Base-by-base conservation (phyloP, 2,329 filamentous ascomycete species). In the Colletotrichum tanaceti region DNA sequence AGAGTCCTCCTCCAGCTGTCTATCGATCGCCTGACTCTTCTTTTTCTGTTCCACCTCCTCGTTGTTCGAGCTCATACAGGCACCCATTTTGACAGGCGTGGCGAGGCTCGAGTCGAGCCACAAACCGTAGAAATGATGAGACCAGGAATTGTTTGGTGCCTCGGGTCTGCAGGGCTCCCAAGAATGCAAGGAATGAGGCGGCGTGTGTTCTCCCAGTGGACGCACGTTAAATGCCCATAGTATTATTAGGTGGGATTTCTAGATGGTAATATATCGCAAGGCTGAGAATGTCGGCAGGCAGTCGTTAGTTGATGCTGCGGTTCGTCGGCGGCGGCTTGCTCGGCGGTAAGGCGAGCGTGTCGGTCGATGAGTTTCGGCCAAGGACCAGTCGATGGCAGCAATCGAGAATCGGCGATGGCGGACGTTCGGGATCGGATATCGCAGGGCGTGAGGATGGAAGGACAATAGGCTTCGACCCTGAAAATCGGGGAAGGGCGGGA, bases 41-140 rank as follows among this genome's bases (percentile, higher is more conserved):
- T 98, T 97, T 88, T 96, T 97, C 86, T 94, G 91, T 78, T 97
- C 94, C 79, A 87, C 89, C 84, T 97, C 93, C 79, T 94, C 94
- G 79, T 91, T 91, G 79, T 88, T 92, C 73, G 91, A 91, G 83
- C 93, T 98, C 89, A 97, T 93, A 85, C 96, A 99, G 75, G 88
- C 89, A 82, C 96, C 96, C 96, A 99, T 99, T 76, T 78, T 87
- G 82, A 7, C 52, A 13, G 46, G 6, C 28, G 20, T 54, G 39
- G 28, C 28, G 44, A 61, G 57, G 55, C 57, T 54, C 58, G 16
- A 20, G 13, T 18, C 32, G n/a, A 58, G 50, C 49, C 57, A 38
- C 57, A 53, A 28, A 46, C 41, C 38, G 44, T 38, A 44, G 18
- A 16, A 52, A 18, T 38, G 43, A 52, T 55, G 24, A n/a, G 57